Evolutionary conservation across 106 monocot species (phyloP), one percentile per base, ranked within the genome.

Genomic region (Agapanthus africanus): DNA sequence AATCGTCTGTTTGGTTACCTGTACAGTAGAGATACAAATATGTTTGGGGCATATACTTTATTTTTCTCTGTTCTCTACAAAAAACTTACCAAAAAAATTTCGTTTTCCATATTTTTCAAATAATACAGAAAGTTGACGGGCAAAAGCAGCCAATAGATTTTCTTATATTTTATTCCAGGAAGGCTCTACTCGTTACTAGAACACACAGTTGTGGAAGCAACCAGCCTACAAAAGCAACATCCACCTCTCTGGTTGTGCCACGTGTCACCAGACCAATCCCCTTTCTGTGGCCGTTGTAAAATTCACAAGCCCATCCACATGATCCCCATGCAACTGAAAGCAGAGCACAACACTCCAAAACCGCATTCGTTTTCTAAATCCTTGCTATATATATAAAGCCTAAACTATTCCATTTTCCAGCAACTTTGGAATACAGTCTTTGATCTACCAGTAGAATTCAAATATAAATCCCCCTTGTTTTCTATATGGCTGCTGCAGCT

Each of bases 401-500:
- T 21, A 3, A 50, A 21, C 21, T 18, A 50, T 50, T 19, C 18
- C 4, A 18, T n/a, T 4, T 50, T 50, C 50, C 9, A 50, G 50
- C 50, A 50, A 50, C 50, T 50, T 21, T 3, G 50, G 54, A 56
- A 21, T 50, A 16, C 28, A 11, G 28, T 11, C 11, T 13, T 56
- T 28, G 54, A 28, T 28, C 13, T 56, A 25, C 11, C 51, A 23
- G 10, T 52, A 52, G 51, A 25, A 52, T 59, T 59, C 59, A 11
- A 13, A n/a, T n/a, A n/a, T n/a, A n/a, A n/a, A n/a, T n/a, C n/a
- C 32, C 59, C 14, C 44, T 22, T 16, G 8, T 39, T 31, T 14
- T 30, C 64, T 13, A 64, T 37, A 72, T 72, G 72, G 72, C 72
- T 37, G 27, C 63, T 15, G 72, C n/a, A n/a, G n/a, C 72, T 35